phyloP scores from a whole-genome alignment of 2,329 filamentous ascomycete species.

The Aspergillus felis region DNA sequence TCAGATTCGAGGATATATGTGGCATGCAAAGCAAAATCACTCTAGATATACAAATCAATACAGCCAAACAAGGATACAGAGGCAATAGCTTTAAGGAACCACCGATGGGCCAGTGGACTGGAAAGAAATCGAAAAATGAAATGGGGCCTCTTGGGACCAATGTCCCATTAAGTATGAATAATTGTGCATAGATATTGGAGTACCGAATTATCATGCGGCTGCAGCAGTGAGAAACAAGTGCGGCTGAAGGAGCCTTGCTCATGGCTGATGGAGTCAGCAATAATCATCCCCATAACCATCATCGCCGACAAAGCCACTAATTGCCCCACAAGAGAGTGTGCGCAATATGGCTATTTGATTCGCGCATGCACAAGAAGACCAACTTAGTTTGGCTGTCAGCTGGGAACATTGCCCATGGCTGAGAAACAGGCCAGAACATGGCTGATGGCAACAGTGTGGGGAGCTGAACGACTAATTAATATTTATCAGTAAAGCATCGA shows the following conservation, averaged over 20 bases:
- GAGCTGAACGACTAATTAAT: not conserved
- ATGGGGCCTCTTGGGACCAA: not conserved
- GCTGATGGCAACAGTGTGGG: not conserved
- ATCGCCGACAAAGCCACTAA: not conserved
- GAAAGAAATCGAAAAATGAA: not conserved
- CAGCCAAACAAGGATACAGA: not conserved
- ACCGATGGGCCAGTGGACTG: not conserved
- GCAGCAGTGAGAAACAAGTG: not conserved
- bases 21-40: not conserved
- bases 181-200: not conserved
- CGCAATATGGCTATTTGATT: constrained; percentile 1
- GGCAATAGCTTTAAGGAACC: not conserved
- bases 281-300: not conserved
- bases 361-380: not conserved
- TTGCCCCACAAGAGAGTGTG: not conserved
- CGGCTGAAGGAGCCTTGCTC: not conserved
- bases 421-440: not conserved
- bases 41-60: not conserved
- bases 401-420: not conserved
- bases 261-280: not conserved
- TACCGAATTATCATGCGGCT: not conserved
- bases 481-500: not conserved
- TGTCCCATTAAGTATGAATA: not conserved
- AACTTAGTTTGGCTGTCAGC: not conserved
- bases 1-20: not conserved